Evolutionary conservation across 805 yeast genomes (phyloP), one percentile per base, ranked within the genome.

Genomic region (Nakazawaea laoshanensis): DNA sequence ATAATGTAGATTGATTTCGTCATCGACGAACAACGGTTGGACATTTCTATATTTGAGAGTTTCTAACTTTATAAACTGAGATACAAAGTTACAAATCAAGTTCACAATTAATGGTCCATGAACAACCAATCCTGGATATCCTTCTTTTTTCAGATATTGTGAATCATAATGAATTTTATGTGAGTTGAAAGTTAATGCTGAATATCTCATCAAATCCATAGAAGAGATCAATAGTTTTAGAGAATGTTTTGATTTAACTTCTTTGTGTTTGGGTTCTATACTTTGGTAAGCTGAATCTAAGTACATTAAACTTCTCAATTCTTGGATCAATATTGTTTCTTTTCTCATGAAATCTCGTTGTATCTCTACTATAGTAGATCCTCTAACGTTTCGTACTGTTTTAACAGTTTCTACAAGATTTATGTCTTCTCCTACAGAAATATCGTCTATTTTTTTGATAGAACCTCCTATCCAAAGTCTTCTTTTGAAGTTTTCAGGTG

Each of bases 51-150:
- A 77, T 23, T 47, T n/a, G n/a, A 27, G n/a, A n/a, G n/a, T n/a
- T 20, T 20, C 56, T 38, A 77, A 55, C 8, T 39, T 29, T n/a
- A 40, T 36, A 16, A 68, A 46, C 0, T 29, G 22, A 48, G 39
- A 37, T 38, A 72, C 54, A 73, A 76, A 77, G 35, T 71, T 69
- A 20, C 84, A 49, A 23, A 75, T 42, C 24, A 82, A 41, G 7
- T 80, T 75, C 1, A 82, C 67, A 37, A 82, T 59, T 33, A 88
- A 61, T 1, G 96, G 96, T 0, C 95, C 98, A 28, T 84, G 95
- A 0, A 80, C 77, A 1, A 89, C 56, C 0, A 77, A 52, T 22
- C 63, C 60, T 0, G 78, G 76, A 31, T 85, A 70, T 1, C 70
- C 63, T 47, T 89, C 97, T 0, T 48, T 36, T 3, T 34, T 43